phyloP scores from a whole-genome alignment of 2,329 filamentous ascomycete species.

The Penicillium sp. region DNA sequence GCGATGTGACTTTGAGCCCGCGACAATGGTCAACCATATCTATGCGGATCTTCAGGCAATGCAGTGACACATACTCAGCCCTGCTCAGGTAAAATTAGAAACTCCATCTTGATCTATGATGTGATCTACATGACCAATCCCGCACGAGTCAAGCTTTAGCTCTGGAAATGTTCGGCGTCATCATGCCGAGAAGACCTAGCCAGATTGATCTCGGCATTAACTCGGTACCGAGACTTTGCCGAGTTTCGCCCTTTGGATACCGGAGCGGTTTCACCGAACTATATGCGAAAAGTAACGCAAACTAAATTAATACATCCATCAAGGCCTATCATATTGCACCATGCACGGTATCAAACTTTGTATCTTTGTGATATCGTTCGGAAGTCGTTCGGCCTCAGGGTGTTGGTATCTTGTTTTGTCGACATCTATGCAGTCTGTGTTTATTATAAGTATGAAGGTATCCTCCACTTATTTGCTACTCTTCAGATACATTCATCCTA shows the following conservation, averaged over 20 bases:
- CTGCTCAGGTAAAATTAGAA: not conserved
- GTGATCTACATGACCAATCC: not conserved
- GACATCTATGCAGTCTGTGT: not conserved
- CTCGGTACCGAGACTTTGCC: conserved; percentile 18
- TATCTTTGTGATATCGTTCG: conserved; percentile 13
- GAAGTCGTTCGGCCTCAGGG: conserved; percentile 20
- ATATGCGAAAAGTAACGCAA: conserved; percentile 2
- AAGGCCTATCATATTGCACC: conserved; percentile 4
- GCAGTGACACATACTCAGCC: not conserved
- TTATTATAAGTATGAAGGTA: conserved; percentile 16
- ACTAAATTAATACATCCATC: not conserved
- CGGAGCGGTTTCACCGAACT: conserved; percentile 4
- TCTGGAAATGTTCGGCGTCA: not conserved
- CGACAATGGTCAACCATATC: not conserved
- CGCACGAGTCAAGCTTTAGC: not conserved
- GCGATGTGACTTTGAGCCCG: not conserved
- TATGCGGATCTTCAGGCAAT: not conserved
- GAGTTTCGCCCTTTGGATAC: conserved; percentile 1
- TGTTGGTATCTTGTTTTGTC: not conserved
- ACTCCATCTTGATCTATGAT: not conserved
- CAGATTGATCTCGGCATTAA: conserved; percentile 7
- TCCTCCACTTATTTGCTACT: not conserved
- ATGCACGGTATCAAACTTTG: not conserved
- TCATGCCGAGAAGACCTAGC: not conserved
- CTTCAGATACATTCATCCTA: not conserved